A percentile compares a stretch with the other conserved stretches of the same genome.
These are phyloP conservation scores for Cercospora berteroae DNA, from an alignment of 2,329 filamentous ascomycete genomes.

Conservation along the genomic window DNA sequence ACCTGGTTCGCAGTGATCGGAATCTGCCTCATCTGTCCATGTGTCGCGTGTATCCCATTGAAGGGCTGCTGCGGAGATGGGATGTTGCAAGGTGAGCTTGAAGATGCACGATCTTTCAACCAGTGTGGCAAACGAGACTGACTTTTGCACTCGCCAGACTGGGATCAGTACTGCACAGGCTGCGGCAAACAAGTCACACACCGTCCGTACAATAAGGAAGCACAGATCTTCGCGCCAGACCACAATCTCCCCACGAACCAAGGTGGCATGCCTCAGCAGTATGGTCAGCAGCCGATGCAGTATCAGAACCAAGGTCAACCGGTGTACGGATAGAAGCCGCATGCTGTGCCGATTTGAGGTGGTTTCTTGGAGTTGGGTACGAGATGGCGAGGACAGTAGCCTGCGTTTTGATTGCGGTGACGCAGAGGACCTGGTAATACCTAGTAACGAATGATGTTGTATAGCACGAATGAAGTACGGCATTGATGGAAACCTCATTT, in stretches of 20 bases:
- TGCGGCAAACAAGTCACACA: slow-evolving; percentile 21
- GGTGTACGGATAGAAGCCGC: neutral
- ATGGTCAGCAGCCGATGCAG: slow-evolving; percentile 1
- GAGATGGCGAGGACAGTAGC: neutral
- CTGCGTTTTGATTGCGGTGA: neutral
- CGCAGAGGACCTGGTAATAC: neutral
- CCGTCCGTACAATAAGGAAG: slow-evolving; percentile 13
- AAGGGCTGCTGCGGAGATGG: slow-evolving; percentile 17
- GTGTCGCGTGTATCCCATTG: slow-evolving; percentile 14
- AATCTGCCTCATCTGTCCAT: slow-evolving; percentile 15
- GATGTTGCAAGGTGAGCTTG: slow-evolving; percentile 12
- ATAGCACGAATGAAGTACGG: neutral
- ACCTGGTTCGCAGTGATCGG: slow-evolving; percentile 13
- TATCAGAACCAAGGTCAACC: neutral
- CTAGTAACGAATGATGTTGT: neutral
- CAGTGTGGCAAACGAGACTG: neutral
- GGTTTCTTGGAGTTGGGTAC: neutral
- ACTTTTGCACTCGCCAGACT: neutral
- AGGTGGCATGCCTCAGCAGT: neutral
- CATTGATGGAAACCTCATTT: neutral
- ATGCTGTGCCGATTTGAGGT: neutral
- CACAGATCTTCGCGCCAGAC: slow-evolving; percentile 13
- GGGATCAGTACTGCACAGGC: slow-evolving; percentile 20
- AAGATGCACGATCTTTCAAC: neutral
- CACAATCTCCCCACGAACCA: neutral